These are phyloP conservation scores for Starmerella tilneyi DNA, from an alignment of 805 yeast genomes.

Conservation along the genomic window DNA sequence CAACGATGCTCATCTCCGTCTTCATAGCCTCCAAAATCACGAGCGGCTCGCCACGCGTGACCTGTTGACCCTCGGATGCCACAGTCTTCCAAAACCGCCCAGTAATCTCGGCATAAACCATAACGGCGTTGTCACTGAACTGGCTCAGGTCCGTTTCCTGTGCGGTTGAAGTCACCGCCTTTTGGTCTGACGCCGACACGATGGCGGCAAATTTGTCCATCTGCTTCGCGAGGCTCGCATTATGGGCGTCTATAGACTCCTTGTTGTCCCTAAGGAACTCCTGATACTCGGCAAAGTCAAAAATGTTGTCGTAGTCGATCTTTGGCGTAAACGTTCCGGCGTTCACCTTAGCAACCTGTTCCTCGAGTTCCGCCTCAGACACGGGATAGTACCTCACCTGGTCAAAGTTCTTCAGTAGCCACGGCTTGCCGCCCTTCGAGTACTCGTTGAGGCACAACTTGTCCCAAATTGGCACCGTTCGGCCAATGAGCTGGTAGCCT, in stretches of 20 bases:
- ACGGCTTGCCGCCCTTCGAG: slow-evolving; percentile 50
- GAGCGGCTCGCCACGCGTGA: slow-evolving; percentile 64
- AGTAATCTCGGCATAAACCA: slow-evolving; percentile 89
- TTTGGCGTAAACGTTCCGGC: slow-evolving; percentile 74
- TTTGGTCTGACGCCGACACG: slow-evolving; percentile 42
- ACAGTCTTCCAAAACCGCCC: slow-evolving; percentile 92
- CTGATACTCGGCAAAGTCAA: slow-evolving; percentile 70
- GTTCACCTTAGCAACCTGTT: slow-evolving; percentile 56
- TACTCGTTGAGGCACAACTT: slow-evolving; percentile 50
- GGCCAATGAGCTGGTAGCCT: slow-evolving; percentile 92
- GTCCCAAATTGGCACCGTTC: slow-evolving; percentile 98
- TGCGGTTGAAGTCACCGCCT: slow-evolving; percentile 26
- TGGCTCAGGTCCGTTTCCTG: slow-evolving; percentile 38
- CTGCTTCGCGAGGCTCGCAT: slow-evolving; percentile 51
- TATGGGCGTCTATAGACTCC: slow-evolving; percentile 49
- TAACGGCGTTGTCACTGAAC: slow-evolving; percentile 66
- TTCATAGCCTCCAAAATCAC: slow-evolving; percentile 96
- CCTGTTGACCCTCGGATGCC: slow-evolving; percentile 66
- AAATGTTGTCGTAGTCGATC: slow-evolving; percentile 55
- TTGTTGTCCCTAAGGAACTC: slow-evolving; percentile 67
- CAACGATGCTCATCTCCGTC: slow-evolving; percentile 84
- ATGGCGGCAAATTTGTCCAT: slow-evolving; percentile 75
- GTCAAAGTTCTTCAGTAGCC: slow-evolving; percentile 88
- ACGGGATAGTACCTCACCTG: slow-evolving; percentile 93
- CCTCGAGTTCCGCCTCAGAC: slow-evolving; percentile 69